Base-by-base conservation (phyloP, 208 protist species). In the Trypanosoma grayi region DNA sequence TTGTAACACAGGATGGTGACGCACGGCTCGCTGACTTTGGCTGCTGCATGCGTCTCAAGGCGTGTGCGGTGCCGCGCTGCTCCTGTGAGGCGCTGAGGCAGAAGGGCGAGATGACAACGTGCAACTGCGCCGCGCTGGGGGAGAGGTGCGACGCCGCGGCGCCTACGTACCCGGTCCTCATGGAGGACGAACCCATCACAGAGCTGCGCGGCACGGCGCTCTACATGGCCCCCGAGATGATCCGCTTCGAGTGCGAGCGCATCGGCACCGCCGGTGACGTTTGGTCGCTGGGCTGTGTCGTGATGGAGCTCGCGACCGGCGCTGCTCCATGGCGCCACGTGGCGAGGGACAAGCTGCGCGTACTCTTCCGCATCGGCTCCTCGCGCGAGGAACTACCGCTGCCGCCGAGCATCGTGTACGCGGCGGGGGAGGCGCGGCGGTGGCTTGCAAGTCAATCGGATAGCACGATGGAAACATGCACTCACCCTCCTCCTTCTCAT, bases 11-110 rank as follows among this genome's bases (percentile, higher is more conserved):
- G 3, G 60, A 84, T 11, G 85, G 84, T 41, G 54, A 79, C 22
- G 81, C 88, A 28, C 93, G 97, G 28, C 76, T 98, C 24, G 94
- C 90, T 1, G 96, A 98, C 74, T 94, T 98, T 44, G 90, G 90
- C 46, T 95, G 93, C 22, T 82, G 86, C 30, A 87, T 85, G 74
- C 86, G 92, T 25, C 66, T 98, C 11, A 55, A 61, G 25, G 54
- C 67, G 40, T 64, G 58, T 30, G 63, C 10, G 11, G 8, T 37
- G 5, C 6, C 16, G 3, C 36, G 24, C 6, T n/a, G 30, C 24
- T n/a, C 28, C 20, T 45, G 46, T 53, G 44, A 43, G 18, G 0
- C 31, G 31, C 34, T 14, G 34, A 33, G 24, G 7, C 40, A 46
- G 9, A 31, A 27, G 4, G 53, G 7, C 5, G 18, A 16, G 4